Base-by-base conservation (phyloP, 768 basidiomycete genomes). In the Mycena latifolia region DNA sequence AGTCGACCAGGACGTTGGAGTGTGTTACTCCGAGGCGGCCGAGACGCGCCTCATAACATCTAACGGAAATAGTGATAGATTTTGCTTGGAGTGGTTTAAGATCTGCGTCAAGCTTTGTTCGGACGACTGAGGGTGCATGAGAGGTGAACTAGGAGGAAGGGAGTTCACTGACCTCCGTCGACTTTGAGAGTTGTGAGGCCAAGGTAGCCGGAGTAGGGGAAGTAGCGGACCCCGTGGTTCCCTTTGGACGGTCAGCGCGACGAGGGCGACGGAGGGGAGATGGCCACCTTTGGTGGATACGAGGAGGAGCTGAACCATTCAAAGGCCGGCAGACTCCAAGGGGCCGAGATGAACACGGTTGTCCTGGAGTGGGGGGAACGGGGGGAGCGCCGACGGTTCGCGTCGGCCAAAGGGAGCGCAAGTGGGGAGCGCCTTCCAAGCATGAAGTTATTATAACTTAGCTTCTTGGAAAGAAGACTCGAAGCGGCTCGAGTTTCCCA, bases 11-110 rank as follows among this genome's bases (percentile, higher is more conserved):
- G 31, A 92, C 69, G 57, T 90, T 92, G 37, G 89, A 87, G 47
- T 86, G 85, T 27, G 83, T 66, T 18, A 84, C 77, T 57, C 86
- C 87, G 61, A 89, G 78, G 66, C 87, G 88, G 64, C 87, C 86
- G 55, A 89, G 77, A 33, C 92, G 88, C 45, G 90, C 84, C 81
- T 95, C 93, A 75, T 94, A 94, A 78, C 93, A 95, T 47, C 93
- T 87, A 47, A 95, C 86, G n/a, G 89, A 86, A 71, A 97, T 83
- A 55, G 86, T 84, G 71, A 94, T 79, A 43, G 88, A 86, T 70
- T 85, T 89, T 69, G 90, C 89, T 12, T 81, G 86, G 59, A 96
- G 82, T 20, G 83, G 85, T 75, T 89, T 92, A 28, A 80, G 80
- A 78, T 94, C 93, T 22, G 85, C 84, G 70, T 94, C 93, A 57